Base-by-base conservation (phyloP, 1,284 basidiomycete species). In the Moniliella sp. region DNA sequence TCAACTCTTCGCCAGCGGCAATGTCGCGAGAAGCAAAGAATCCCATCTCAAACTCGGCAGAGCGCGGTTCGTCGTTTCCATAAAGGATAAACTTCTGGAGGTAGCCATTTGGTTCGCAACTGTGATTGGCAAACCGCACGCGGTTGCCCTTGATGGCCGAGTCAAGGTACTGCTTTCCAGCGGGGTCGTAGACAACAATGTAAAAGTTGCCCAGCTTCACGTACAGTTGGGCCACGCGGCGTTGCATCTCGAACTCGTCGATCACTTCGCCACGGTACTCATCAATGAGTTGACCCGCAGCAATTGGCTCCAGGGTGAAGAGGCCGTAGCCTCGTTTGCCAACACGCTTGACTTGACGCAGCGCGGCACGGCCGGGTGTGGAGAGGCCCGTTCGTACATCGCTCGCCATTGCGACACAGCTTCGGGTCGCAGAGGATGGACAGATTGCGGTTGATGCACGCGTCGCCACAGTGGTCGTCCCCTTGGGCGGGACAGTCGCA, bases 181-280 rank as follows among this genome's bases (percentile, higher is more conserved):
- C 41, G 3, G 48, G 37, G 25, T 54, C 48, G 37, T 54, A 57
- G 21, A 50, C 50, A 27, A 57, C 32, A 28, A 52, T 33, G 37
- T 56, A 56, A 27, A 32, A 56, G 32, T 54, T 51, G 25, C 50
- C 48, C 3, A 37, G 43, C 2, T 40, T 36, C 28, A 43, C 43
- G 37, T 57, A 57, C 28, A 39, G 31, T 16, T 47, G 43, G 9
- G 27, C 43, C 15, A 44, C 43, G 15, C 53, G 39, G 26, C 49
- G 44, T n/a, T 33, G 34, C 2, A 41, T 42, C 34, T 56, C 50
- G 14, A 30, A 25, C 5, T 48, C 31, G 18, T 51, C 32, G 39
- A 56, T 51, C 11, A 56, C 44, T 30, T 56, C 53, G 19, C 53
- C 53, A 15, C 53, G 45, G 27, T 56, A 56, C 35, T 56, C 50